Evolutionary conservation across 164 flowering plant genomes (phyloP).

Genomic region (Berberis thunbergii): DNA sequence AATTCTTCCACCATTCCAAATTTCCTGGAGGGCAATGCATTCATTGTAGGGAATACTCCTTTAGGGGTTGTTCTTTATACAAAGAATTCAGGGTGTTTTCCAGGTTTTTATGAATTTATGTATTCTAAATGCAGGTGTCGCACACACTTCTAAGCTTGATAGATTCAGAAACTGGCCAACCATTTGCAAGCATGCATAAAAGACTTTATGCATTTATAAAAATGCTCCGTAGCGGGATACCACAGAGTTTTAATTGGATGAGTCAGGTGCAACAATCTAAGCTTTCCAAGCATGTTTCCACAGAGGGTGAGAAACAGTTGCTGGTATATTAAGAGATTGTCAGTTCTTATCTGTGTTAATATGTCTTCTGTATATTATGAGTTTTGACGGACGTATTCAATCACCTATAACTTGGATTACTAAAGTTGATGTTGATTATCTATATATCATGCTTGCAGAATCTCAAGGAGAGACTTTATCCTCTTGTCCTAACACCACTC

Average conservation of each 20-base stretch:
- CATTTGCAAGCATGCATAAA: constrained; percentile 42
- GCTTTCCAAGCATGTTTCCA: constrained; percentile 16
- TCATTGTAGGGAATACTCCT: too few relatives aligned
- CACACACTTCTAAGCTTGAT: constrained; percentile 88
- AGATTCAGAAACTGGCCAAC: constrained; percentile 69
- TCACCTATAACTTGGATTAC: too few relatives aligned
- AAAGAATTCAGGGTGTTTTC: neutral
- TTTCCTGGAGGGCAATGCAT: too few relatives aligned
- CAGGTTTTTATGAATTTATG: constrained; percentile 7
- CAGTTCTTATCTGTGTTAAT: too few relatives aligned
- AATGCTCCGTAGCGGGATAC: constrained; percentile 72
- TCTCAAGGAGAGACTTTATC: constrained; percentile 22
- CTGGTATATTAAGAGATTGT: too few relatives aligned
- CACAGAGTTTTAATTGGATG: constrained; percentile 27
- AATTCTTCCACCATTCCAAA: too few relatives aligned
- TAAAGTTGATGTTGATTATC: neutral
- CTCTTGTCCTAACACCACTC: constrained; percentile 54
- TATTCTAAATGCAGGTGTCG: constrained; percentile 54
- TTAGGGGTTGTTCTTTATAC: too few relatives aligned
- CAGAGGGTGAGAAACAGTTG: constrained; percentile 16
- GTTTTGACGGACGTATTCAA: too few relatives aligned
- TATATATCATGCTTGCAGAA: constrained; percentile 33
- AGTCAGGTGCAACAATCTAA: constrained; percentile 23
- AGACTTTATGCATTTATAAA: constrained; percentile 62
- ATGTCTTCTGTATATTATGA: too few relatives aligned